Base-by-base conservation (phyloP, 164 flowering plant species). In the Sedum album region DNA sequence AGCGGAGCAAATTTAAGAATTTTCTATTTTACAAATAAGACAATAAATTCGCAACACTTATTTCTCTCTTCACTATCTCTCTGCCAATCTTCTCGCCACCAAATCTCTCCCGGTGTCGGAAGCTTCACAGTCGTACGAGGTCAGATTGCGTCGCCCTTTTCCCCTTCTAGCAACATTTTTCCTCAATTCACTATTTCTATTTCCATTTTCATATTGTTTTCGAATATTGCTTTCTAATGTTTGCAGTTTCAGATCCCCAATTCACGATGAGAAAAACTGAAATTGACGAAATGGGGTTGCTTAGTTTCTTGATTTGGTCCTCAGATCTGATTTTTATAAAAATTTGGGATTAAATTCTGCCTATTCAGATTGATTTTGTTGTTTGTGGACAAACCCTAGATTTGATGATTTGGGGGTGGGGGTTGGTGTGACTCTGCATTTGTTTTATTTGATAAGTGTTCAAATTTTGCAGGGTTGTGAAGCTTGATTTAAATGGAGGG, bases 401-500 rank as follows among this genome's bases (percentile, higher is more conserved):
- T 51, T 55, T 1, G 4, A 51, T 31, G 14, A 55, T 55, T 55
- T 55, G 4, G 61, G 61, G 6, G 4, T 17, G n/a, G n/a, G n/a
- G n/a, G n/a, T n/a, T n/a, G n/a, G n/a, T n/a, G n/a, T n/a, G n/a
- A n/a, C n/a, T n/a, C n/a, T n/a, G n/a, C n/a, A n/a, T n/a, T n/a
- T n/a, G n/a, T n/a, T n/a, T n/a, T n/a, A n/a, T n/a, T n/a, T n/a
- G n/a, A n/a, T n/a, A n/a, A n/a, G n/a, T 49, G 44, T 26, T 20
- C 4, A 15, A 7, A 23, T 14, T 21, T 66, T 44, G 25, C 23
- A 67, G 72, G 72, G 53, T 53, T 74, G 66, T 74, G 76, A 77
- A 74, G 65, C 68, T 72, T 66, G 46, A 67, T 63, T 51, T 70
- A 36, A 42, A 89, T 89, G 93, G 96, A 88, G 71, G 86, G 88